These are phyloP conservation scores for Hemisphaericaspora subhashii DNA, from an alignment of 1,139 yeast genomes.

Conservation along the genomic window DNA sequence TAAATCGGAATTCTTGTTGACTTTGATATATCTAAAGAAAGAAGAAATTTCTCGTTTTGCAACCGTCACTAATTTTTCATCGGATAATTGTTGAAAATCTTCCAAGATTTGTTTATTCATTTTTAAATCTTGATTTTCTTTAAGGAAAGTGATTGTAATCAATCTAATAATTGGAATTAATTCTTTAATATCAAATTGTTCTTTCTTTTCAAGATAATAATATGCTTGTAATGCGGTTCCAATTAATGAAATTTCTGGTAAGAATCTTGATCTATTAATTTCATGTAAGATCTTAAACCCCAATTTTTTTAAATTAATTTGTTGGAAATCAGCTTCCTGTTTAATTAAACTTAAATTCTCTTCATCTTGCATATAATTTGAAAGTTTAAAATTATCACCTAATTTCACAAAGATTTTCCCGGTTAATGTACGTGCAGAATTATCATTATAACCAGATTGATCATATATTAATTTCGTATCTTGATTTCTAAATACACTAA, in stretches of 20 bases:
- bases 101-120: constrained; percentile 24
- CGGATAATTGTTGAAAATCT: constrained; percentile 16
- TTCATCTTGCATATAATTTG: constrained; percentile 23
- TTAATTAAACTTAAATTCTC: constrained; percentile 5
- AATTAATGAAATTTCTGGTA: constrained; percentile 41
- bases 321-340: constrained; percentile 7
- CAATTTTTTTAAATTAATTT: constrained; percentile 39
- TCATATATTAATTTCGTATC: constrained; percentile 16
- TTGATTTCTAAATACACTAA: constrained; percentile 24
- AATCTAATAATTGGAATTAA: constrained; percentile 31
- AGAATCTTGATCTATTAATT: constrained; percentile 34
- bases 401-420: constrained; percentile 44
- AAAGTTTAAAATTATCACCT: constrained; percentile 35
- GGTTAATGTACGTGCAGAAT: constrained; percentile 26
- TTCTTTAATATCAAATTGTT: constrained; percentile 23
- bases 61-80: constrained; percentile 21
- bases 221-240: constrained; percentile 40
- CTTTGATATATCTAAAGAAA: constrained; percentile 36
- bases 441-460: constrained; percentile 25
- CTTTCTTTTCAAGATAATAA: constrained; percentile 27
- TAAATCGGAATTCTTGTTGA: constrained; percentile 27
- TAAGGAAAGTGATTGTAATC: constrained; percentile 22
- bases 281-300: constrained; percentile 46
- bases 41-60: constrained; percentile 30
- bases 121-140: constrained; percentile 21